phyloP scores from a whole-genome alignment of 257 asterid species.

The Salvia splendens region DNA sequence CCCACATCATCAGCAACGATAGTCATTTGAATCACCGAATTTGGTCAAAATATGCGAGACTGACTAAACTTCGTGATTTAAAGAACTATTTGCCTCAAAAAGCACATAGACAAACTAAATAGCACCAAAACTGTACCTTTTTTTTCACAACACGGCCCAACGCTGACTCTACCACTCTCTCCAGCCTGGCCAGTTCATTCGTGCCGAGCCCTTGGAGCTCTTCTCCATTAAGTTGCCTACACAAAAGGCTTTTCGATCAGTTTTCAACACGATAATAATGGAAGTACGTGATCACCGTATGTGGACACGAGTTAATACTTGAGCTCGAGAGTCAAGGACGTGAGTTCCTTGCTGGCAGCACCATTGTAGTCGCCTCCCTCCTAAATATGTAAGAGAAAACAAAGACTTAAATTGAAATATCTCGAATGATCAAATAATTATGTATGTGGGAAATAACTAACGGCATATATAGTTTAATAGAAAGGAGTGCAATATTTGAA shows the following conservation, averaged over 20 bases:
- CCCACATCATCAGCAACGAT: no score
- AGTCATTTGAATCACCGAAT: no score
- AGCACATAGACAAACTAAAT: no score
- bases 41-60: no score
- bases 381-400: conserved; percentile 25
- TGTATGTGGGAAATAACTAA: no score
- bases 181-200: conserved; percentile 66
- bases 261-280: background rate
- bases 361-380: conserved; percentile 40
- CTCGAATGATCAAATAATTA: no score
- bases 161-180: conserved; percentile 59
- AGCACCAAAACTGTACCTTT: conserved; percentile 40
- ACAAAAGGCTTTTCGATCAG: background rate
- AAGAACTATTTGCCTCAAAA: no score
- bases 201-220: conserved; percentile 66
- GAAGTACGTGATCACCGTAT: background rate
- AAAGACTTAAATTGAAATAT: background rate
- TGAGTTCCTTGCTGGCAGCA: conserved; percentile 45
- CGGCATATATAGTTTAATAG: no score
- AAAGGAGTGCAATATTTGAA: no score
- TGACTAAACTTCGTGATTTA: no score
- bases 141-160: conserved; percentile 51
- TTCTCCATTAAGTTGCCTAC: conserved; percentile 73
- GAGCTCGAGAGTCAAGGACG: conserved; percentile 50
- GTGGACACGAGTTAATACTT: conserved; percentile 42